Evolutionary conservation across 2,329 filamentous ascomycete genomes (phyloP).

Genomic region (Xylariaceae sp.): DNA sequence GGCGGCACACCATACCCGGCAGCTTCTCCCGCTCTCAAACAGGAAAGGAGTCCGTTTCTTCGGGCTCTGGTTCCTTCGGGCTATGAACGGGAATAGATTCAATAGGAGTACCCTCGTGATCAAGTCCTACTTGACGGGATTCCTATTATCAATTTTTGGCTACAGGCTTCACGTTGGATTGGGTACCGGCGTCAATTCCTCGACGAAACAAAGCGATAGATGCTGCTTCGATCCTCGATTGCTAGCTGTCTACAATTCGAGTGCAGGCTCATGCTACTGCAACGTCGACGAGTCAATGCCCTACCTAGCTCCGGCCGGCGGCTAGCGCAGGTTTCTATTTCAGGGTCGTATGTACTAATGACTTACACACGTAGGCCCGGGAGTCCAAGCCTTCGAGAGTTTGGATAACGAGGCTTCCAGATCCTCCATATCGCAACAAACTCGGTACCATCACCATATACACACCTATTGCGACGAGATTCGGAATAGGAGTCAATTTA

Average conservation of each 20-base stretch:
- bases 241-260: background rate
- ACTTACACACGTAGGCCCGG: too few species aligned
- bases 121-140: background rate
- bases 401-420: too few species aligned
- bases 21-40: constrained; percentile 13
- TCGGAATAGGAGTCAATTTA: too few species aligned
- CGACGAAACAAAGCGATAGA: background rate
- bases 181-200: background rate
- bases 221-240: background rate
- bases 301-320: background rate
- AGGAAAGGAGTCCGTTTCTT: constrained; percentile 11
- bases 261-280: background rate
- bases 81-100: constrained; percentile 9
- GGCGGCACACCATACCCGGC: background rate
- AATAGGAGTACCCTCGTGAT: background rate
- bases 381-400: too few species aligned
- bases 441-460: too few species aligned
- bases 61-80: background rate
- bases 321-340: too few species aligned
- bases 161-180: background rate
- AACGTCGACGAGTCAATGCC: background rate
- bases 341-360: too few species aligned
- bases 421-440: too few species aligned
- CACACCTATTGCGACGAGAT: too few species aligned
- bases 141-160: constrained; percentile 11